These are phyloP conservation scores for Excoecaria cochinchinensis DNA, from an alignment of 345 rosid genomes.

Conservation along the genomic window DNA sequence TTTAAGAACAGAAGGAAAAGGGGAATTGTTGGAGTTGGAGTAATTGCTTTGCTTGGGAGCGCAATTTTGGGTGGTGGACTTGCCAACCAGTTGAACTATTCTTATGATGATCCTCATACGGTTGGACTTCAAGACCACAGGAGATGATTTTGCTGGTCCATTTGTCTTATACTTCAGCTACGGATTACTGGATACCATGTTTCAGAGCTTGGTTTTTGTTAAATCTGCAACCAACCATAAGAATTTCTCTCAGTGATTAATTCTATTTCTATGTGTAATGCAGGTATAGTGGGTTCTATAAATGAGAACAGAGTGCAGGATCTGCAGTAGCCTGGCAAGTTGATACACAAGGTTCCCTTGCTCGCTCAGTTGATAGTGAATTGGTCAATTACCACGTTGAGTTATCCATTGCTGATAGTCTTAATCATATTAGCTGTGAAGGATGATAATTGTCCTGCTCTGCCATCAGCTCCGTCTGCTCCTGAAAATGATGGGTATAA, in stretches of 20 bases:
- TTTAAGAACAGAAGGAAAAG: slow-evolving; percentile 60
- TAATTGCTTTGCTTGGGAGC: slow-evolving; percentile 59
- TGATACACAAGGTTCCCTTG: slow-evolving; percentile 59
- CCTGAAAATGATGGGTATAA: too few relatives aligned
- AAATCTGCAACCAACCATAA: too few relatives aligned
- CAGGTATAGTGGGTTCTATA: slow-evolving; percentile 85
- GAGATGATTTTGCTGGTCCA: slow-evolving; percentile 57
- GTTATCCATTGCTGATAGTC: slow-evolving; percentile 66
- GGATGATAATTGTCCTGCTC: slow-evolving; percentile 29
- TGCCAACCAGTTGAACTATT: slow-evolving; percentile 55
- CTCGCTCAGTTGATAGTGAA: slow-evolving; percentile 60
- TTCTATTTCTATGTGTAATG: background rate
- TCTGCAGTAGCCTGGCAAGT: slow-evolving; percentile 96
- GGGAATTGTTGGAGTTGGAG: slow-evolving; percentile 62
- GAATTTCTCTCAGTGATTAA: background rate
- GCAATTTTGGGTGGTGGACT: slow-evolving; percentile 83
- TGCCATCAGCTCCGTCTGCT: too few relatives aligned
- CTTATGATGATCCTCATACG: slow-evolving; percentile 31
- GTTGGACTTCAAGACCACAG: slow-evolving; percentile 71
- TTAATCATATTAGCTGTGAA: slow-evolving; percentile 66
- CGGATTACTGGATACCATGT: slow-evolving; percentile 86
- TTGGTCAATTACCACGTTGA: slow-evolving; percentile 76
- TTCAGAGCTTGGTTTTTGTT: slow-evolving; percentile 82
- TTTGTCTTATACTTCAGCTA: slow-evolving; percentile 71
- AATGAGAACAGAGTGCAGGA: slow-evolving; percentile 93